Conservation (phyloP, 345 rosid genomes). For the Ceriops decandra region DNA sequence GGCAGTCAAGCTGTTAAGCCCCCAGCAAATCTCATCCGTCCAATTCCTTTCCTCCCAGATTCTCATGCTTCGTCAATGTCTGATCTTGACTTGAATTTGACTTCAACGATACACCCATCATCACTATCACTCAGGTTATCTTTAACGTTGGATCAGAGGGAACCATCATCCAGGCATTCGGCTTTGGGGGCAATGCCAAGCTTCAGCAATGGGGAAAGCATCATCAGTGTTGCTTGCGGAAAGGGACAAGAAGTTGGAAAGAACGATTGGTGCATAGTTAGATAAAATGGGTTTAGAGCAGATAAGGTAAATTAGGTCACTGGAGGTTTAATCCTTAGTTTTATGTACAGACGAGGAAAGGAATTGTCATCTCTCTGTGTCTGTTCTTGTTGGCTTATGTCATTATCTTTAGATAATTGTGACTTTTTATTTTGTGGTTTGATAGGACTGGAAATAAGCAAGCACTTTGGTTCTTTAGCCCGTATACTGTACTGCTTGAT, state of each 20-base stretch:
- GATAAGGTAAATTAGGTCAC: constrained; percentile 30
- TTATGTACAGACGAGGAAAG: constrained; percentile 50
- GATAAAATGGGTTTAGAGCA: constrained; percentile 23
- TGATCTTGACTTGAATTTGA: constrained; percentile 39
- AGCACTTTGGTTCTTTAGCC: neutral
- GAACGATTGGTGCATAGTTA: constrained; percentile 18
- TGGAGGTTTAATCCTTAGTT: constrained; percentile 22
- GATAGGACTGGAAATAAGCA: constrained; percentile 26
- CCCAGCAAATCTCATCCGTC: constrained; percentile 27
- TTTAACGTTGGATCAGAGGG: constrained; percentile 43
- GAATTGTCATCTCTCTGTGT: constrained; percentile 10
- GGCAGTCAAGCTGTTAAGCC: constrained; percentile 18
- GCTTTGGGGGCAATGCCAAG: constrained; percentile 47
- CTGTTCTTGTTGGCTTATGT: constrained; percentile 12
- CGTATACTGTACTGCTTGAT: constrained; percentile 5
- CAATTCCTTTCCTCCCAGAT: constrained; percentile 28
- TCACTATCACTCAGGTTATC: constrained; percentile 63
- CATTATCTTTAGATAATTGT: constrained; percentile 10
- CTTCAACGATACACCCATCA: constrained; percentile 24
- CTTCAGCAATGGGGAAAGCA: constrained; percentile 61
- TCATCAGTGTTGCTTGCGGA: constrained; percentile 58
- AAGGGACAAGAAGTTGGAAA: neutral
- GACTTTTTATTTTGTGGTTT: constrained; percentile 3
- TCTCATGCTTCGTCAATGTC: constrained; percentile 23
- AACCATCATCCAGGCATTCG: constrained; percentile 38